These are phyloP conservation scores for Cercospora sp. DNA, from an alignment of 2,329 filamentous ascomycete species.

Conservation along the genomic window DNA sequence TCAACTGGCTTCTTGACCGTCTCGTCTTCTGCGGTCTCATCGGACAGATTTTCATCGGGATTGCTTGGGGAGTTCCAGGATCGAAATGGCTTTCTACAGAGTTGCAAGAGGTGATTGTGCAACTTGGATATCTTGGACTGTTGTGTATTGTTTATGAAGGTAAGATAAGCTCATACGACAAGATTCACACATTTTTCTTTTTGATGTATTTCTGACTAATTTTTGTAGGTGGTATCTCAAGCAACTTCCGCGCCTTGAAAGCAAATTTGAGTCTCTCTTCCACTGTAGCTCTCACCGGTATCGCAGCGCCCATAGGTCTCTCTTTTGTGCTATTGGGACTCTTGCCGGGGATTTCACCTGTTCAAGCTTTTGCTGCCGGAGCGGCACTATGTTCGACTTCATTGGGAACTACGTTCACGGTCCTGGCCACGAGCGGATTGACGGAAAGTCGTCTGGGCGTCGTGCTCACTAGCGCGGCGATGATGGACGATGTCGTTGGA, in stretches of 20 bases:
- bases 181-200: too few species aligned
- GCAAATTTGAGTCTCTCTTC: conserved; percentile 63
- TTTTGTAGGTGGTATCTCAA: conserved; percentile 58
- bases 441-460: conserved; percentile 58
- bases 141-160: conserved; percentile 69
- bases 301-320: conserved; percentile 63
- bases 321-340: conserved; percentile 62
- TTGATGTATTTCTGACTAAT: not conserved
- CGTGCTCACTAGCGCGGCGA: conserved; percentile 70
- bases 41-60: conserved; percentile 69
- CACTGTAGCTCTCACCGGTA: conserved; percentile 65
- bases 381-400: conserved; percentile 74
- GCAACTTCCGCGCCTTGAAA: conserved; percentile 55
- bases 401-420: conserved; percentile 69
- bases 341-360: conserved; percentile 48
- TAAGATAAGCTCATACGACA: too few species aligned
- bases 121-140: conserved; percentile 72
- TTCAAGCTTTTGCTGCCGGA: conserved; percentile 71
- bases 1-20: conserved; percentile 30
- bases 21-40: conserved; percentile 58
- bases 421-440: conserved; percentile 62
- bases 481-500: conserved; percentile 80
- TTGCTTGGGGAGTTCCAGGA: conserved; percentile 69
- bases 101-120: conserved; percentile 58
- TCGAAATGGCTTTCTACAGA: conserved; percentile 58